phyloP scores from a whole-genome alignment of 306 rosid genomes.

The Vigna mungo region DNA sequence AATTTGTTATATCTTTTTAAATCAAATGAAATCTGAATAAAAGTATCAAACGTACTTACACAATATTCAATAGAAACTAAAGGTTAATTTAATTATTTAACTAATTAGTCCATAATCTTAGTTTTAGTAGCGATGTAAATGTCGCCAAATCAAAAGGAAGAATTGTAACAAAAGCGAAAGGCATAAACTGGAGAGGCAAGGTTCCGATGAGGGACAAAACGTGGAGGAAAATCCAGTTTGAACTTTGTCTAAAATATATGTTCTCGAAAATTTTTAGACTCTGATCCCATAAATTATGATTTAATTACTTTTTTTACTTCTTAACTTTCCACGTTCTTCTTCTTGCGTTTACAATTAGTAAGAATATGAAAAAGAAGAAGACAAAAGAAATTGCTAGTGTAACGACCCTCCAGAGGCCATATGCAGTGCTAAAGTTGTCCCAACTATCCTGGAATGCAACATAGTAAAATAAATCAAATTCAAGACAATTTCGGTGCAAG shows the following conservation, averaged over 20 bases:
- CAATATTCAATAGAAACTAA: too few relatives aligned
- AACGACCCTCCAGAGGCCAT: slow-evolving; percentile 55
- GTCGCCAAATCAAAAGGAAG: not conserved
- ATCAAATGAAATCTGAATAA: too few relatives aligned
- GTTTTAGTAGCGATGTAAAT: not conserved
- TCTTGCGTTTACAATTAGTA: slow-evolving; percentile 66
- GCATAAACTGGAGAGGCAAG: not conserved
- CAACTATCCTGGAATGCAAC: slow-evolving; percentile 63
- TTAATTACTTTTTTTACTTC: slow-evolving; percentile 50
- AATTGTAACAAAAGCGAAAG: slow-evolving; percentile 3
- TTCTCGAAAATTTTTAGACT: slow-evolving; percentile 21
- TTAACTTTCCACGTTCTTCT: slow-evolving; percentile 81
- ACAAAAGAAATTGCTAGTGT: slow-evolving; percentile 47
- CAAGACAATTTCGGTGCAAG: slow-evolving; percentile 1
- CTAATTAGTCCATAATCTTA: not conserved
- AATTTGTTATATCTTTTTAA: too few relatives aligned
- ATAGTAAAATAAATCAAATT: slow-evolving; percentile 33
- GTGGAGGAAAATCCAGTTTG: slow-evolving; percentile 15
- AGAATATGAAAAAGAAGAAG: slow-evolving; percentile 51
- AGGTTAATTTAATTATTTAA: too few relatives aligned
- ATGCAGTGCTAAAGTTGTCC: slow-evolving; percentile 49
- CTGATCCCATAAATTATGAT: slow-evolving; percentile 25
- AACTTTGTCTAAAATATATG: slow-evolving; percentile 24
- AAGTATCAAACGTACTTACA: too few relatives aligned
- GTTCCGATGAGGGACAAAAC: slow-evolving; percentile 30